Percentiles rank a stretch among this genome's conserved stretches.
Conservation (phyloP, 164 flowering plant genomes). For the Dillenia turbinata region DNA sequence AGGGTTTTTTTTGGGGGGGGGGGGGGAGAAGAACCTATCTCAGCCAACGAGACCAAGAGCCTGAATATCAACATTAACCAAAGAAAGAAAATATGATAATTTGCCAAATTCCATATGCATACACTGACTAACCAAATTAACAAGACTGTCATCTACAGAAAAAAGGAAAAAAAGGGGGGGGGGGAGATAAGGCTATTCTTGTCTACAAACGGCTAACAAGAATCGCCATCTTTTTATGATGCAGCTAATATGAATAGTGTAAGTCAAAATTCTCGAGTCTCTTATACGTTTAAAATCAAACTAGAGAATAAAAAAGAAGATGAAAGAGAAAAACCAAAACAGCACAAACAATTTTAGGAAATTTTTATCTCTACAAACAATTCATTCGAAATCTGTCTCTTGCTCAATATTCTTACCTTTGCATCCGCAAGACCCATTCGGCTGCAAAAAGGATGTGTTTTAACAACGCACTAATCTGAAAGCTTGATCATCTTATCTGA, state of each 20-base stretch:
- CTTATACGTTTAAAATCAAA: conserved; percentile 7
- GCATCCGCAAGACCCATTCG: not conserved
- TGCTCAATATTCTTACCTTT: conserved; percentile 21
- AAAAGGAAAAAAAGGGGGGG: too few relatives aligned
- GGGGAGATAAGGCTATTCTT: conserved; percentile 7
- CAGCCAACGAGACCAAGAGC: too few relatives aligned
- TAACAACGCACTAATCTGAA: conserved; percentile 1
- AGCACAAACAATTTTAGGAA: conserved; percentile 19
- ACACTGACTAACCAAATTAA: too few relatives aligned
- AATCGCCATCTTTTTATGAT: not conserved
- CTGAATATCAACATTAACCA: too few relatives aligned
- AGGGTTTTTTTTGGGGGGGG: too few relatives aligned
- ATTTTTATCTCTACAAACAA: conserved; percentile 12
- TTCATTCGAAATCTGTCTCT: conserved; percentile 15
- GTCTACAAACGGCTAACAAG: conserved; percentile 20
- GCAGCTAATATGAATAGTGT: not conserved
- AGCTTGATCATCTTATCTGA: conserved; percentile 51
- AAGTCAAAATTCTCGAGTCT: conserved; percentile 12
- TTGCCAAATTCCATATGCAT: too few relatives aligned
- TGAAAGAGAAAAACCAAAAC: conserved; percentile 5
- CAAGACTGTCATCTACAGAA: too few relatives aligned
- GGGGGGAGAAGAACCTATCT: too few relatives aligned
- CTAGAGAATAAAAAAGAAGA: not conserved
- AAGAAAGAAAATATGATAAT: too few relatives aligned
- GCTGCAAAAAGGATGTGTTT: conserved; percentile 4